phyloP scores from a whole-genome alignment of 106 monocot species.

The Cymbidium sinense region DNA sequence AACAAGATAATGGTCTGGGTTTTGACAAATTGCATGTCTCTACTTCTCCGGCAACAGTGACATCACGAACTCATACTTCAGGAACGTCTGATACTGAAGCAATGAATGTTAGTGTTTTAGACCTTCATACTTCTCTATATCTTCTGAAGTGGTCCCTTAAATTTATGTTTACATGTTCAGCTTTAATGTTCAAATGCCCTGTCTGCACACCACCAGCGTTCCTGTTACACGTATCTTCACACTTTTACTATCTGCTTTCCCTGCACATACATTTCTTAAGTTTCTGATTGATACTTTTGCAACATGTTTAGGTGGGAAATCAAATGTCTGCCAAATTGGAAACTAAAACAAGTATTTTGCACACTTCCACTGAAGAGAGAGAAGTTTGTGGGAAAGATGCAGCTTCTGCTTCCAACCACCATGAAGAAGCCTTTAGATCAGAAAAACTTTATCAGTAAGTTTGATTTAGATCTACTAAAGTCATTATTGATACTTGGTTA shows the following conservation, averaged over 20 bases:
- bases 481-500: background rate
- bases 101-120: background rate
- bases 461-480: background rate
- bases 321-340: conserved; percentile 1
- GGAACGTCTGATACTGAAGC: background rate
- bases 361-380: background rate
- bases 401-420: background rate
- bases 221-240: background rate
- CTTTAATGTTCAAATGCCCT: background rate
- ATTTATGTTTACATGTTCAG: background rate
- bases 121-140: background rate
- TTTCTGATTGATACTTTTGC: background rate
- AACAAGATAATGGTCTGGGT: conserved; percentile 3
- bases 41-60: background rate
- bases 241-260: background rate
- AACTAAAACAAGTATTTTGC: background rate
- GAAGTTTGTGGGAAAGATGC: background rate
- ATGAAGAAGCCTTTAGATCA: conserved; percentile 7
- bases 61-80: background rate
- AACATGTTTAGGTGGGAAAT: conserved; percentile 9
- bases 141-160: background rate
- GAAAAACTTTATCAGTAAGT: conserved; percentile 13
- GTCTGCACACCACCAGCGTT: background rate
- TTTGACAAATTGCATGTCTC: conserved; percentile 1
- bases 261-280: background rate